Conservation (phyloP, 148 eudicot species). For the Selenicereus undatus region DNA sequence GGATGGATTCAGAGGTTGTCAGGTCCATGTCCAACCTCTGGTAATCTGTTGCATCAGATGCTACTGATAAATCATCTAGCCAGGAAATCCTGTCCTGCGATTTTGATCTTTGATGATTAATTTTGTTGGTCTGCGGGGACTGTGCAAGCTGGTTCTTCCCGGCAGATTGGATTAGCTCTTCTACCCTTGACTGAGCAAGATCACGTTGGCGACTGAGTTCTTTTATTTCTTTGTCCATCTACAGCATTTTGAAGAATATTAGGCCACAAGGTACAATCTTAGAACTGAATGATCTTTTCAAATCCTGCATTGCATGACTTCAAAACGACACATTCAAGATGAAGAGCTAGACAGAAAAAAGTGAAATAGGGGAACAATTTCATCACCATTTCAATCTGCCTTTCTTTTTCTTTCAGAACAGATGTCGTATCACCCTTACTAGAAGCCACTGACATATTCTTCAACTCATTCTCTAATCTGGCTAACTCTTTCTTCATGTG, state of each 20-base stretch:
- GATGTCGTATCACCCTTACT: conserved; percentile 38
- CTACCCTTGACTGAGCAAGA: conserved; percentile 63
- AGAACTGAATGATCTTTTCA: background rate
- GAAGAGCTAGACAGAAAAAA: background rate
- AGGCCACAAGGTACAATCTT: background rate
- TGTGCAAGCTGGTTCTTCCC: conserved; percentile 31
- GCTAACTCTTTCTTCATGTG: conserved; percentile 71
- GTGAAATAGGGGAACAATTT: background rate
- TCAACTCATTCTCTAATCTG: conserved; percentile 70
- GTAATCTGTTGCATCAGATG: conserved; percentile 64
- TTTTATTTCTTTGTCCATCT: conserved; percentile 88
- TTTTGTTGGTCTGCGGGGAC: conserved; percentile 33
- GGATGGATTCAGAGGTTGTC: conserved; percentile 33
- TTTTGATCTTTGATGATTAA: conserved; percentile 13
- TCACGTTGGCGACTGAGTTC: conserved; percentile 75
- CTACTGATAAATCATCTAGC: conserved; percentile 57
- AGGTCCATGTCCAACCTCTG: conserved; percentile 42
- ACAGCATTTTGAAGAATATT: conserved; percentile 10
- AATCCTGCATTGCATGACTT: background rate
- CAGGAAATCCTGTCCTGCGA: conserved; percentile 43
- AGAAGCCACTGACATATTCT: conserved; percentile 34
- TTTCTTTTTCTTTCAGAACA: conserved; percentile 62
- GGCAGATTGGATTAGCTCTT: conserved; percentile 52
- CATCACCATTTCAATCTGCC: conserved; percentile 75
- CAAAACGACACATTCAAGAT: background rate